Evolutionary conservation across 2,329 filamentous ascomycete genomes (phyloP).

Genomic region (Zymoseptoria ardabiliae): DNA sequence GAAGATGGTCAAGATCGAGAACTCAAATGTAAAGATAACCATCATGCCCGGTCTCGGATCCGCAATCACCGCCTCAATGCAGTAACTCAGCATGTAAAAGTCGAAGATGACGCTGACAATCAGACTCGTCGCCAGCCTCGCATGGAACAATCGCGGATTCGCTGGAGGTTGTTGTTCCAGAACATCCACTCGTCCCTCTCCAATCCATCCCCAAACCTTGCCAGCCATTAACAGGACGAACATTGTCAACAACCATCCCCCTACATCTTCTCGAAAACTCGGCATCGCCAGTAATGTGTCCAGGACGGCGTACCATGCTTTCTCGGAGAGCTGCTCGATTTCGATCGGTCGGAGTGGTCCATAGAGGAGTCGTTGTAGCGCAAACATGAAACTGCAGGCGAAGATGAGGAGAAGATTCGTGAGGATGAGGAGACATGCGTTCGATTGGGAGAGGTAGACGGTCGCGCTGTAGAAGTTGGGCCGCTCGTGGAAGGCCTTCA

Average conservation of each 20-base stretch:
- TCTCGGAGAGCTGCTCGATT: constrained; percentile 93
- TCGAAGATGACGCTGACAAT: constrained; percentile 74
- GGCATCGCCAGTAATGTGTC: constrained; percentile 98
- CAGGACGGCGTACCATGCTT: constrained; percentile 95
- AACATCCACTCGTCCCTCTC: constrained; percentile 85
- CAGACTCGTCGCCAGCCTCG: constrained; percentile 70
- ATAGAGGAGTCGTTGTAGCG: constrained; percentile 82
- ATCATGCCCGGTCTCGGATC: constrained; percentile 96
- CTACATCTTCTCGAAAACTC: constrained; percentile 91
- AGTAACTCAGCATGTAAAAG: constrained; percentile 70
- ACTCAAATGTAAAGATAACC: constrained; percentile 99
- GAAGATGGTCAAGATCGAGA: constrained; percentile 74
- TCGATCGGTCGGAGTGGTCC: constrained; percentile 86
- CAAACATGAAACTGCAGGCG: constrained; percentile 74
- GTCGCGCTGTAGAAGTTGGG: constrained; percentile 98
- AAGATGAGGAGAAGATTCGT: constrained; percentile 82
- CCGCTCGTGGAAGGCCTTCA: constrained; percentile 88
- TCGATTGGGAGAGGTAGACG: constrained; percentile 94
- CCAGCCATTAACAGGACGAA: constrained; percentile 86
- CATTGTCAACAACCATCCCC: constrained; percentile 92
- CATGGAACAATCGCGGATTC: constrained; percentile 82
- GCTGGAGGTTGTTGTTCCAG: constrained; percentile 90
- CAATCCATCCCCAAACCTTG: constrained; percentile 98
- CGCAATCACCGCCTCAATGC: constrained; percentile 72
- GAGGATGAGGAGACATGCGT: constrained; percentile 88